These are phyloP conservation scores for Colletotrichum filicis DNA, from an alignment of 2,329 filamentous ascomycete genomes.

Conservation along the genomic window DNA sequence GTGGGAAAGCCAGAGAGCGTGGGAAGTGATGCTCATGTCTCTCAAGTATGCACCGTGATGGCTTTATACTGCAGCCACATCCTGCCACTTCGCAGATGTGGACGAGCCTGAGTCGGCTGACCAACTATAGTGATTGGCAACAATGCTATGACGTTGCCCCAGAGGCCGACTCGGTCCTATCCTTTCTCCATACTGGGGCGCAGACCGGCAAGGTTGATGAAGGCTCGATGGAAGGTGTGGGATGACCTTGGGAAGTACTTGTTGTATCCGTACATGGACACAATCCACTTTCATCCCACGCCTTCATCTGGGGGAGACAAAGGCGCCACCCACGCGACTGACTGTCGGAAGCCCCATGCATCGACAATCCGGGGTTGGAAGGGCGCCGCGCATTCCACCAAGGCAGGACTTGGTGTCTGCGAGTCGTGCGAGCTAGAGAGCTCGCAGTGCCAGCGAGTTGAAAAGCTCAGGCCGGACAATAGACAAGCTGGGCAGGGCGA, in stretches of 20 bases:
- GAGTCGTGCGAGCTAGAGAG: background rate
- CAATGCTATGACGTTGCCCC: constrained; percentile 30
- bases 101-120: constrained; percentile 19
- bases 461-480: background rate
- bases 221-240: constrained; percentile 15
- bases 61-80: constrained; percentile 29
- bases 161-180: constrained; percentile 28
- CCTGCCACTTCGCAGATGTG: background rate
- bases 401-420: background rate
- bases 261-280: constrained; percentile 7
- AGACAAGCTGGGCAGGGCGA: background rate
- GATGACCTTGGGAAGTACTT: background rate
- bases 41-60: constrained; percentile 10
- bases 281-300: background rate
- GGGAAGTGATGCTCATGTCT: background rate
- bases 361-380: constrained; percentile 26
- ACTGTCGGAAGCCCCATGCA: constrained; percentile 2
- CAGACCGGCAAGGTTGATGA: constrained; percentile 5
- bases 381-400: background rate
- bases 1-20: background rate
- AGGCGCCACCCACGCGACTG: constrained; percentile 21
- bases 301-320: background rate
- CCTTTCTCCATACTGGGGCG: constrained; percentile 26
- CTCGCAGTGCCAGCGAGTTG: no score
- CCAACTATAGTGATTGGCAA: constrained; percentile 3